phyloP scores from a whole-genome alignment of 768 basidiomycete genomes.

The Hygrocybe coccinea region DNA sequence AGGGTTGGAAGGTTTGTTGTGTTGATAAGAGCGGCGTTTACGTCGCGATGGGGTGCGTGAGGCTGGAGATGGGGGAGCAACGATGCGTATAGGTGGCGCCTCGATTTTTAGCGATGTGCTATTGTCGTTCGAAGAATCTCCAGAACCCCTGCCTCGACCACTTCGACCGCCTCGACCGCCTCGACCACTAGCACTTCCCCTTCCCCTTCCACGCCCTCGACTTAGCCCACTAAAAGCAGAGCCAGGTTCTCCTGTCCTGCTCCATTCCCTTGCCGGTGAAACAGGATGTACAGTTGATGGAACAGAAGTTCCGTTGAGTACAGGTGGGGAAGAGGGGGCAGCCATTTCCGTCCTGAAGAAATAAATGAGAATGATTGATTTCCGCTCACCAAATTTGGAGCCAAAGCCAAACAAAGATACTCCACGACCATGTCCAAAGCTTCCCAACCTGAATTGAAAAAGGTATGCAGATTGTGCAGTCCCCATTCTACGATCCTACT shows the following conservation, averaged over 20 bases:
- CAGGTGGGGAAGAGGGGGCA: slow-evolving; percentile 17
- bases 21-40: slow-evolving; percentile 46
- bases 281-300: slow-evolving; percentile 24
- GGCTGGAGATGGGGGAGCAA: slow-evolving; percentile 17
- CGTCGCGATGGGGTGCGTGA: slow-evolving; percentile 45
- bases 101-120: slow-evolving; percentile 16
- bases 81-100: slow-evolving; percentile 17
- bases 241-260: slow-evolving; percentile 42
- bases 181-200: slow-evolving; percentile 26
- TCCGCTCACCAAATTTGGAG: too few relatives aligned
- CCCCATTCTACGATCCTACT: background rate
- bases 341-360: background rate
- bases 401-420: slow-evolving; percentile 6
- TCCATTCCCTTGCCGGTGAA: slow-evolving; percentile 42
- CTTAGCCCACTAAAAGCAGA: slow-evolving; percentile 44
- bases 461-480: slow-evolving; percentile 48
- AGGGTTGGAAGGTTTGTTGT: slow-evolving; percentile 25
- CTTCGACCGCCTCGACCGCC: slow-evolving; percentile 34
- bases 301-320: slow-evolving; percentile 26
- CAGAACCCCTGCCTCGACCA: slow-evolving; percentile 30
- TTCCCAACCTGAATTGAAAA: slow-evolving; percentile 96
- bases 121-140: slow-evolving; percentile 21
- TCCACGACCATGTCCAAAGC: slow-evolving; percentile 74
- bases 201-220: slow-evolving; percentile 31
- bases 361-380: slow-evolving; percentile 17